These are phyloP conservation scores for Suhomyces bolitotheri DNA, from an alignment of 1,139 yeast genomes.

Conservation along the genomic window DNA sequence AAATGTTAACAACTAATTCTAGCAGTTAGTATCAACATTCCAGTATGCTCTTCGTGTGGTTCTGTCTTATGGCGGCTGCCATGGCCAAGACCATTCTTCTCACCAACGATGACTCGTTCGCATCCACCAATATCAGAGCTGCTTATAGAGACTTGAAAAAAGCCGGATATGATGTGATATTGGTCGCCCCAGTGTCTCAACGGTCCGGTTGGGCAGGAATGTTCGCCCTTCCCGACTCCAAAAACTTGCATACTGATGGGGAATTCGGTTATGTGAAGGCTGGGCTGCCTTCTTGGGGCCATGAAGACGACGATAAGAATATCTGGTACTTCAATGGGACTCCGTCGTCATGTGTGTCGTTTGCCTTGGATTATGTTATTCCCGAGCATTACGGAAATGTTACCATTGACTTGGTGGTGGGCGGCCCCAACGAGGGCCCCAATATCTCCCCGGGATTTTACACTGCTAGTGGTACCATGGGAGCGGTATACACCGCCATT, in stretches of 20 bases:
- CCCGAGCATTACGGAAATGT: conserved; percentile 35
- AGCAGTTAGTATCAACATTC: no score
- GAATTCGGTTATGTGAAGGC: conserved; percentile 39
- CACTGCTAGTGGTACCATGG: conserved; percentile 47
- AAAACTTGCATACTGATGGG: conserved; percentile 26
- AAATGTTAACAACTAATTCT: no score
- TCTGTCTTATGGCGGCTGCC: conserved; percentile 8
- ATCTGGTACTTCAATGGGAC: conserved; percentile 51
- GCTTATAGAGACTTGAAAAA: conserved; percentile 30
- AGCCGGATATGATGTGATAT: conserved; percentile 31
- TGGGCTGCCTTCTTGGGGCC: conserved; percentile 49
- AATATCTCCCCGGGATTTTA: conserved; percentile 40
- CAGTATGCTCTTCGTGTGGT: conserved; percentile 3
- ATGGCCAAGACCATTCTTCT: conserved; percentile 28
- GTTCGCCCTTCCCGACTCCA: conserved; percentile 28
- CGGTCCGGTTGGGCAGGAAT: conserved; percentile 34
- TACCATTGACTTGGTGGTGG: conserved; percentile 42
- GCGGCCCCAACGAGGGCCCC: conserved; percentile 50
- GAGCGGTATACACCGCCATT: conserved; percentile 42
- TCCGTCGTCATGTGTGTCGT: conserved; percentile 44
- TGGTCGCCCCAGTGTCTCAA: conserved; percentile 37
- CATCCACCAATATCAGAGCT: conserved; percentile 35
- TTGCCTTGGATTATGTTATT: conserved; percentile 41
- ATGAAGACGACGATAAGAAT: conserved; percentile 36
- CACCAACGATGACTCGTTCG: conserved; percentile 37